phyloP scores from a whole-genome alignment of 371 early-diverging fungal genomes.

The Mucor sp. region DNA sequence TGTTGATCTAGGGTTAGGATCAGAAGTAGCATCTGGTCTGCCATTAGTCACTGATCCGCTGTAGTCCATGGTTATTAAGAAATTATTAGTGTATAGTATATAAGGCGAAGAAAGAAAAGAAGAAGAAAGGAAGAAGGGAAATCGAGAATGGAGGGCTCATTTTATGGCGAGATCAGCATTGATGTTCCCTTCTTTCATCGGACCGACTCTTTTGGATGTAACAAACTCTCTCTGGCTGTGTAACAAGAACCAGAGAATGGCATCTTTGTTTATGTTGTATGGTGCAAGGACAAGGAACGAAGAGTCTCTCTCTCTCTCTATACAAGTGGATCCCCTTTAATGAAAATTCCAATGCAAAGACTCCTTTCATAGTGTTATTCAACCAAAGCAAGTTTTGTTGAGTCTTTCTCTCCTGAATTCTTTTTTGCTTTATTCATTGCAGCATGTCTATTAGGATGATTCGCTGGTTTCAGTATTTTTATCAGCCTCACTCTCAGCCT shows the following conservation, averaged over 20 bases:
- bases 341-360: constrained; percentile 3
- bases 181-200: neutral
- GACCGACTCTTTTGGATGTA: constrained; percentile 5
- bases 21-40: neutral
- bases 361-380: neutral
- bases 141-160: too few relatives aligned
- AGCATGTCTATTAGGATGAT: neutral
- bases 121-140: neutral
- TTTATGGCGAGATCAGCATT: neutral
- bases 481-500: constrained; percentile 1
- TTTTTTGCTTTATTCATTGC: neutral
- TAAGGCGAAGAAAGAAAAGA: neutral
- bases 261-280: neutral
- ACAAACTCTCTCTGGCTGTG: neutral
- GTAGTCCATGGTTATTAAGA: neutral
- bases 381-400: neutral
- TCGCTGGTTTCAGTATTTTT: neutral
- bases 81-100: neutral
- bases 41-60: neutral
- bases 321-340: neutral
- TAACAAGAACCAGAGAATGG: neutral
- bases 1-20: neutral
- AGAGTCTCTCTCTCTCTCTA: too few relatives aligned
- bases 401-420: neutral
- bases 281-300: neutral